Evolutionary conservation across 78 protist species (phyloP).

Genomic region (Dictyostelium capitatum): DNA sequence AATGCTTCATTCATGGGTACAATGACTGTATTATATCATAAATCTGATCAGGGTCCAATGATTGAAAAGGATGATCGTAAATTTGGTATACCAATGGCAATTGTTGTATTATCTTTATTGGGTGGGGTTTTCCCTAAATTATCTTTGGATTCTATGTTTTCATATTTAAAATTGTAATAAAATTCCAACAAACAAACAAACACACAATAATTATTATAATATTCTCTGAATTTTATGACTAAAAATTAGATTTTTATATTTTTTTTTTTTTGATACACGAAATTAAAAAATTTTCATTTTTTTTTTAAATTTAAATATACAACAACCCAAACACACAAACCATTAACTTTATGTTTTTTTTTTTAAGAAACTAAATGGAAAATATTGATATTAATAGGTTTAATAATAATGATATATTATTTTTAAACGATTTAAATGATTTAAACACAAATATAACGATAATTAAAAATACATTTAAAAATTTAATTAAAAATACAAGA

Average conservation of each 20-base stretch:
- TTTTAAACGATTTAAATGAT: background rate
- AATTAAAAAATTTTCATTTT: background rate
- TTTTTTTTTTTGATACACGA: background rate
- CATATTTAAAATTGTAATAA: conserved; percentile 56
- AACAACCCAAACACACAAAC: background rate
- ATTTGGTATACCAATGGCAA: conserved; percentile 47
- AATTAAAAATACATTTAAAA: background rate
- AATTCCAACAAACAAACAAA: too few relatives aligned
- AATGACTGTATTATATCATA: conserved; percentile 77
- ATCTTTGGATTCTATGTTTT: conserved; percentile 26
- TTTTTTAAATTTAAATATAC: background rate
- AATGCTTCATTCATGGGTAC: conserved; percentile 69
- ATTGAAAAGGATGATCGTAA: conserved; percentile 40
- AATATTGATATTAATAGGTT: too few relatives aligned
- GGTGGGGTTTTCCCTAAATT: conserved; percentile 24
- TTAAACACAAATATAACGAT: background rate
- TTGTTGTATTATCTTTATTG: conserved; percentile 42
- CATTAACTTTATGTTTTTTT: background rate
- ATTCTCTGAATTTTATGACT: too few relatives aligned
- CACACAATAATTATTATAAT: too few relatives aligned
- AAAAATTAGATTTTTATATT: background rate
- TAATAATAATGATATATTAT: background rate
- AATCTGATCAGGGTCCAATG: conserved; percentile 83
- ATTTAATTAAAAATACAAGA: background rate
- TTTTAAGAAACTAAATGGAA: too few relatives aligned